Evolutionary conservation across 768 basidiomycete species (phyloP).

Genomic region (Leccinum pellstonianum): DNA sequence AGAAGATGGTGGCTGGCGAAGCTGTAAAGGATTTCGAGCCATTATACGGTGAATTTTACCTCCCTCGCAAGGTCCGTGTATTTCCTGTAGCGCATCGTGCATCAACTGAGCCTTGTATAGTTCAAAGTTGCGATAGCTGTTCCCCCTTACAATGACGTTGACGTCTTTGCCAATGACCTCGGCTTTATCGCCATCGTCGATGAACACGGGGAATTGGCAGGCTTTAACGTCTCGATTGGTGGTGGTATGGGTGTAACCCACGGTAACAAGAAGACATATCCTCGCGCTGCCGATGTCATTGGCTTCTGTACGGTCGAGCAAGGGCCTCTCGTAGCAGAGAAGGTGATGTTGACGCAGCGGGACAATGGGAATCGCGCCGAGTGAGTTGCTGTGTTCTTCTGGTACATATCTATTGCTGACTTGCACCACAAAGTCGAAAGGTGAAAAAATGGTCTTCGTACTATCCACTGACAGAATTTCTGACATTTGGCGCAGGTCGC

Average conservation of each 20-base stretch:
- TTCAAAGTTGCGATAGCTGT: conserved; percentile 93
- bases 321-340: conserved; percentile 84
- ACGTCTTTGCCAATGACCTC: conserved; percentile 92
- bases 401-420: background rate
- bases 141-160: conserved; percentile 94
- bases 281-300: conserved; percentile 80
- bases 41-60: conserved; percentile 95
- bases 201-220: conserved; percentile 70
- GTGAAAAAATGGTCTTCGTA: conserved; percentile 27
- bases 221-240: conserved; percentile 92
- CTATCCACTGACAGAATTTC: conserved; percentile 1
- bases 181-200: conserved; percentile 95
- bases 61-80: conserved; percentile 81
- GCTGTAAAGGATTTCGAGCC: conserved; percentile 95
- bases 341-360: conserved; percentile 89
- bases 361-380: conserved; percentile 95
- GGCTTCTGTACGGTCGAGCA: conserved; percentile 93
- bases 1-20: conserved; percentile 92
- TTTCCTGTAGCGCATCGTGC: background rate
- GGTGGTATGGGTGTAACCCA: conserved; percentile 99
- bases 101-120: conserved; percentile 38
- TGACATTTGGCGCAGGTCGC: conserved; percentile 55
- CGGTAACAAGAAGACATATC: conserved; percentile 98
- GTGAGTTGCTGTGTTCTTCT: conserved; percentile 45
- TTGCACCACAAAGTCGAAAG: conserved; percentile 48